phyloP scores from a whole-genome alignment of 1,284 basidiomycete genomes.

The Trametes pubescens region DNA sequence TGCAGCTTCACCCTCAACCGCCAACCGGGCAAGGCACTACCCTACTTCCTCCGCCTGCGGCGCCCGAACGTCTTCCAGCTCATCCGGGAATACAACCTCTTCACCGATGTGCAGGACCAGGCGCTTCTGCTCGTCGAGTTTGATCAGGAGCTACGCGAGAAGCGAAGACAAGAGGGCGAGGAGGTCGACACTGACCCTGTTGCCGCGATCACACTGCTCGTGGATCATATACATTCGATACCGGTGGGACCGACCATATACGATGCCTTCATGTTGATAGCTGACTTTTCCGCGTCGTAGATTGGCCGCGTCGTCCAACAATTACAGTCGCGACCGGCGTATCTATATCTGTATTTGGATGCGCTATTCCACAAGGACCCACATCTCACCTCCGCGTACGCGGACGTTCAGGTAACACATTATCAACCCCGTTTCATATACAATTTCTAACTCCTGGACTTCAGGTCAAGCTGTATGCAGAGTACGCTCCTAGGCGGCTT shows the following conservation, averaged over 20 bases:
- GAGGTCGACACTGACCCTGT: slow-evolving; percentile 53
- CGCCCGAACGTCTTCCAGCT: slow-evolving; percentile 94
- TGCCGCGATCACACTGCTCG: slow-evolving; percentile 86
- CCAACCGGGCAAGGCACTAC: slow-evolving; percentile 93
- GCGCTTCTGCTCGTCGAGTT: slow-evolving; percentile 93
- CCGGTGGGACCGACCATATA: slow-evolving; percentile 59
- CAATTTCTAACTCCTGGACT: not conserved
- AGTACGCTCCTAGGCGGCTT: slow-evolving; percentile 81
- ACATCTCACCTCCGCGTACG: slow-evolving; percentile 81
- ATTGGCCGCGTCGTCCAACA: slow-evolving; percentile 90
- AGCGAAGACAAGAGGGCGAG: slow-evolving; percentile 54
- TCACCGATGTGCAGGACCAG: slow-evolving; percentile 95
- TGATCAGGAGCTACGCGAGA: slow-evolving; percentile 86
- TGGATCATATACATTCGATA: slow-evolving; percentile 96
- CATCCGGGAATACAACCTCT: slow-evolving; percentile 93
- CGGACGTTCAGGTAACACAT: slow-evolving; percentile 77
- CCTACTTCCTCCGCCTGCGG: slow-evolving; percentile 88
- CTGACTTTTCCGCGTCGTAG: slow-evolving; percentile 49
- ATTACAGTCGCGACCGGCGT: slow-evolving; percentile 79
- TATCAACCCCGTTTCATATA: not conserved
- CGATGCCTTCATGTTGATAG: slow-evolving; percentile 7
- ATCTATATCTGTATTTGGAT: slow-evolving; percentile 94
- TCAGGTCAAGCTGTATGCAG: slow-evolving; percentile 90
- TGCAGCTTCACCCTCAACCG: slow-evolving; percentile 83
- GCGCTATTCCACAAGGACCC: slow-evolving; percentile 90